These are phyloP conservation scores for Sporopachydermia cereana DNA, from an alignment of 1,139 yeast genomes.

Conservation along the genomic window DNA sequence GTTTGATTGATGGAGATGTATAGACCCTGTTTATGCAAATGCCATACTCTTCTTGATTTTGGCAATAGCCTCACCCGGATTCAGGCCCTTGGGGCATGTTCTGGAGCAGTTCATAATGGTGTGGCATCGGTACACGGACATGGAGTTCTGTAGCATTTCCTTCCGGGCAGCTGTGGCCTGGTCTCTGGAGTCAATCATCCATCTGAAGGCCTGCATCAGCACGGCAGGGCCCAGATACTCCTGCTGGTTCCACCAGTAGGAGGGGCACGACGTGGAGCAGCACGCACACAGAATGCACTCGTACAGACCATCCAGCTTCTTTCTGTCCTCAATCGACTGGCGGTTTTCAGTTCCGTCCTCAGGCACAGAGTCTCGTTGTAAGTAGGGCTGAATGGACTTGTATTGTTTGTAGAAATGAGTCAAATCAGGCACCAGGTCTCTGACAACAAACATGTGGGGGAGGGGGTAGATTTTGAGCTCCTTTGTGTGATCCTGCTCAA, in stretches of 20 bases:
- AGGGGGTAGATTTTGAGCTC: constrained; percentile 87
- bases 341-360: constrained; percentile 88
- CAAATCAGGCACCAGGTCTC: constrained; percentile 95
- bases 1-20: no score
- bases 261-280: constrained; percentile 97
- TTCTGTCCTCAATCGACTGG: constrained; percentile 88
- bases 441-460: constrained; percentile 96
- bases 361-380: constrained; percentile 75
- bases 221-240: constrained; percentile 98
- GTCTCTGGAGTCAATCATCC: constrained; percentile 97
- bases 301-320: constrained; percentile 91
- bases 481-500: constrained; percentile 66
- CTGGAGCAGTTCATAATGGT: constrained; percentile 96
- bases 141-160: constrained; percentile 87
- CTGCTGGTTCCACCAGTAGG: constrained; percentile 99
- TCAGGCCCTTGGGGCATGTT: constrained; percentile 98
- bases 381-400: constrained; percentile 93
- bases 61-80: constrained; percentile 97
- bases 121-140: constrained; percentile 98
- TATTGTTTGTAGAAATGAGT: constrained; percentile 97
- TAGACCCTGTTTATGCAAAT: constrained; percentile 1
- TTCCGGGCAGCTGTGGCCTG: constrained; percentile 74
- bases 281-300: constrained; percentile 98
- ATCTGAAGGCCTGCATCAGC: constrained; percentile 96
- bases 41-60: constrained; percentile 60